Evolutionary conservation across 2,329 filamentous ascomycete species (phyloP).

Genomic region (Epichloe aotearoae): DNA sequence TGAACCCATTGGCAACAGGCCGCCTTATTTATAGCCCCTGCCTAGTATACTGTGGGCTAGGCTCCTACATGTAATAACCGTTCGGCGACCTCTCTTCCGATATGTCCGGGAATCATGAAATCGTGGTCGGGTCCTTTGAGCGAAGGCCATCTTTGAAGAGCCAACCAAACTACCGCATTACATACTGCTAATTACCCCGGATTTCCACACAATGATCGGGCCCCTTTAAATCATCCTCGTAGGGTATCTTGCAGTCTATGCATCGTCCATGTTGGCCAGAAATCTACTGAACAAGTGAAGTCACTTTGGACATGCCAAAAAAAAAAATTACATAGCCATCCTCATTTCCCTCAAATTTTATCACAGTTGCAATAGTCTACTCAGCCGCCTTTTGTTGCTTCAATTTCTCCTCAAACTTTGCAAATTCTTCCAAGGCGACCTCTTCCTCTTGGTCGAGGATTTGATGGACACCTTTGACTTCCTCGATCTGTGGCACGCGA

Average conservation of each 20-base stretch:
- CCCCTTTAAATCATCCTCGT: not conserved
- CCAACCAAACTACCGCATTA: not conserved
- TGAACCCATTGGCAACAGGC: no score
- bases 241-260: not conserved
- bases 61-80: no score
- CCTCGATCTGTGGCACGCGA: conserved; percentile 56
- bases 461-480: conserved; percentile 85
- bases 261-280: not conserved
- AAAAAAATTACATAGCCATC: not conserved
- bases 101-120: no score
- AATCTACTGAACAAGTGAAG: not conserved
- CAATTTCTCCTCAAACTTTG: conserved; percentile 81
- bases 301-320: not conserved
- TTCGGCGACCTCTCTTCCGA: no score
- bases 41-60: no score
- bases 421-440: conserved; percentile 75
- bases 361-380: conserved; percentile 4
- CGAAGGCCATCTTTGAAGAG: no score
- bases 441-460: conserved; percentile 88
- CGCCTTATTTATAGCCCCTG: no score
- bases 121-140: no score
- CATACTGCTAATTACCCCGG: not conserved
- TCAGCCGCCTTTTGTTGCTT: conserved; percentile 35
- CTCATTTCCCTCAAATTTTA: not conserved
- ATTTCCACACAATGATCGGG: not conserved